A percentile compares a stretch with the other conserved stretches of the same genome.
Evolutionary conservation across 2,329 filamentous ascomycete genomes (phyloP).

Genomic region (Ceratocystis smalleyi): DNA sequence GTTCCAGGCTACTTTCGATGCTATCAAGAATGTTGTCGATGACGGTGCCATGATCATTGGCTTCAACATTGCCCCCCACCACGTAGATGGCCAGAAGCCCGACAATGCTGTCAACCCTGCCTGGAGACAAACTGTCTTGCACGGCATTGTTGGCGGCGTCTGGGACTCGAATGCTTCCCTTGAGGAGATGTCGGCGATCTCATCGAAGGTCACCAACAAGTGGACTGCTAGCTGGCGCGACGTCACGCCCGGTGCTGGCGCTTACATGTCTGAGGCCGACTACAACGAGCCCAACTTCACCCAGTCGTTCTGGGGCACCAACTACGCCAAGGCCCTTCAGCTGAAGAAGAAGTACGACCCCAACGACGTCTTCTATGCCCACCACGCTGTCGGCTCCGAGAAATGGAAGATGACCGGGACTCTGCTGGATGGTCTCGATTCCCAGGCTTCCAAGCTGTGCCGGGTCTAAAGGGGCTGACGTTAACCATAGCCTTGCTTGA

Average conservation of each 20-base stretch:
- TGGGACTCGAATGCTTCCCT: slow-evolving; percentile 1
- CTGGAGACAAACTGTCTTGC: slow-evolving; percentile 27
- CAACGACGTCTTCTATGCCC: slow-evolving; percentile 32
- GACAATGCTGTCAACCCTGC: slow-evolving; percentile 29
- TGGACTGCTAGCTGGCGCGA: slow-evolving; percentile 22
- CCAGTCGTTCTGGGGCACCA: slow-evolving; percentile 32
- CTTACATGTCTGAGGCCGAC: slow-evolving; percentile 39
- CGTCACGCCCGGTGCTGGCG: slow-evolving; percentile 28
- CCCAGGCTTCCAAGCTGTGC: slow-evolving; percentile 27
- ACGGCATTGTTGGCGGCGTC: slow-evolving; percentile 23
- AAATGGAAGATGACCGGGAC: slow-evolving; percentile 28
- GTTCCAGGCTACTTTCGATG: slow-evolving; percentile 21
- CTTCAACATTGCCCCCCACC: slow-evolving; percentile 23
- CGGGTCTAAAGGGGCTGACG: neutral
- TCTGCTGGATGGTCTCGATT: slow-evolving; percentile 21
- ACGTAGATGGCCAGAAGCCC: slow-evolving; percentile 21
- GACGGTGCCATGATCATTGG: slow-evolving; percentile 25
- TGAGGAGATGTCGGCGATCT: slow-evolving; percentile 11
- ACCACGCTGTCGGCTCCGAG: slow-evolving; percentile 35
- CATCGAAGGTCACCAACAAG: slow-evolving; percentile 18
- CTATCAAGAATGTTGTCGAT: slow-evolving; percentile 25
- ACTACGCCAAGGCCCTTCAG: slow-evolving; percentile 27
- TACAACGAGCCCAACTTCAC: slow-evolving; percentile 32
- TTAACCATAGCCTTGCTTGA: neutral
- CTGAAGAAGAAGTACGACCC: slow-evolving; percentile 37